phyloP scores from a whole-genome alignment of 1,284 basidiomycete genomes.

The Quambalaria eucalypti region DNA sequence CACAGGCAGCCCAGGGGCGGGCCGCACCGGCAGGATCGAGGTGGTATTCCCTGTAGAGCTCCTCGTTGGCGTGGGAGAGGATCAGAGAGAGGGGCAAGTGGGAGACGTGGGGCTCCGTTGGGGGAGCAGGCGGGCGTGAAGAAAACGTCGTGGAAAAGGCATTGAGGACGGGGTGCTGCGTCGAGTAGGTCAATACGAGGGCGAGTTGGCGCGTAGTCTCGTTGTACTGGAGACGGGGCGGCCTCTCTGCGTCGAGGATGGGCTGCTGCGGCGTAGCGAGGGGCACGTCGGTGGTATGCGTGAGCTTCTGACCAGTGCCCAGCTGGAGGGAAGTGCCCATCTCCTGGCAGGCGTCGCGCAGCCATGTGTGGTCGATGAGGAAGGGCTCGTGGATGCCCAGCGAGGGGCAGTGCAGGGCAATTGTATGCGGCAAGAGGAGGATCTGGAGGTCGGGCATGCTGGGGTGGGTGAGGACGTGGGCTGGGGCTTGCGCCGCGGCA shows the following conservation, averaged over 20 bases:
- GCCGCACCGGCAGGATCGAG: constrained; percentile 30
- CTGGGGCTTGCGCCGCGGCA: background rate
- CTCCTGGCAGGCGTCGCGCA: constrained; percentile 58
- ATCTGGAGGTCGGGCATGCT: background rate
- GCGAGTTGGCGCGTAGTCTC: background rate
- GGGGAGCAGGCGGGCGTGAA: background rate
- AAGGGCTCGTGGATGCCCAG: constrained; percentile 19
- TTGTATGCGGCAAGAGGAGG: constrained; percentile 9
- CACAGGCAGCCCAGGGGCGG: constrained; percentile 28
- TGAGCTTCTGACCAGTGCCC: constrained; percentile 66
- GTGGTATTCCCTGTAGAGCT: constrained; percentile 26
- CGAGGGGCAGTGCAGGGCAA: constrained; percentile 43
- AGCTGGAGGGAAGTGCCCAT: constrained; percentile 58
- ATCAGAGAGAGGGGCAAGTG: constrained; percentile 49
- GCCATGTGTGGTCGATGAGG: constrained; percentile 43
- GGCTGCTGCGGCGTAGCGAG: constrained; percentile 32
- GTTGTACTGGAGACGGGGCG: background rate
- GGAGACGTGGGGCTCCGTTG: constrained; percentile 18
- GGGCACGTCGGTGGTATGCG: constrained; percentile 55
- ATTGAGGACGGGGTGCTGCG: constrained; percentile 23
- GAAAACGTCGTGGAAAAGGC: constrained; percentile 29
- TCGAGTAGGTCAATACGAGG: constrained; percentile 18
- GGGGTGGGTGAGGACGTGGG: background rate
- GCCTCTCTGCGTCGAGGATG: background rate
- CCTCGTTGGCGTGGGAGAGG: constrained; percentile 51